phyloP scores from a whole-genome alignment of 2,329 filamentous ascomycete genomes.

The Pleochaeta shiraiana region DNA sequence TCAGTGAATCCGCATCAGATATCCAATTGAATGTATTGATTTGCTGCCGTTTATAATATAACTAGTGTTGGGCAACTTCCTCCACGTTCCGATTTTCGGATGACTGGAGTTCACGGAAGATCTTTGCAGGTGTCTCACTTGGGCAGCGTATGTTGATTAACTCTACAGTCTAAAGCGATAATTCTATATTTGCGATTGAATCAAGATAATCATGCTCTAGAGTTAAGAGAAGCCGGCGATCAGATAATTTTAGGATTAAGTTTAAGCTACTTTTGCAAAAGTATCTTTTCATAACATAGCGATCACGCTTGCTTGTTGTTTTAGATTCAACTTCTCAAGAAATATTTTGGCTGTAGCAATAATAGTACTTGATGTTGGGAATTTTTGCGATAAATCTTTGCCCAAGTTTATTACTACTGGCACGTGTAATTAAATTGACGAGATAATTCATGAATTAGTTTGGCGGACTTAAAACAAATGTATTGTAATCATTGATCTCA shows the following conservation, averaged over 20 bases:
- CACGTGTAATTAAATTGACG: not conserved
- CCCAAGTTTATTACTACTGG: not conserved
- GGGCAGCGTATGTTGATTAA: not conserved
- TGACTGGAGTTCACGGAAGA: not conserved
- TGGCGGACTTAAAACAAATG: no score
- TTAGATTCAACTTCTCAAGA: not conserved
- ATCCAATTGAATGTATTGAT: no score
- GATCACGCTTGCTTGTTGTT: not conserved
- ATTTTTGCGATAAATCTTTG: not conserved
- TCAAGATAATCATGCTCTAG: not conserved
- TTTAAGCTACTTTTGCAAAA: not conserved
- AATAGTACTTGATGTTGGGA: not conserved
- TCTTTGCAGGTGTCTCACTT: not conserved
- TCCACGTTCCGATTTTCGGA: not conserved
- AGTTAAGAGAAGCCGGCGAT: not conserved
- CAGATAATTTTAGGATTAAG: not conserved
- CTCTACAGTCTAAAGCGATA: not conserved
- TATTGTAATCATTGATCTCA: no score
- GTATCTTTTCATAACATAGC: not conserved
- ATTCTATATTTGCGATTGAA: not conserved
- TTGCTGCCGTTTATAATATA: not conserved
- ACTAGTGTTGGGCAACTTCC: not conserved
- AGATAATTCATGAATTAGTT: no score
- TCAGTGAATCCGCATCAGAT: no score
- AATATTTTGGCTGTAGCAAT: not conserved